These are phyloP conservation scores for Candida ortonii DNA, from an alignment of 805 yeast genomes.

Conservation along the genomic window DNA sequence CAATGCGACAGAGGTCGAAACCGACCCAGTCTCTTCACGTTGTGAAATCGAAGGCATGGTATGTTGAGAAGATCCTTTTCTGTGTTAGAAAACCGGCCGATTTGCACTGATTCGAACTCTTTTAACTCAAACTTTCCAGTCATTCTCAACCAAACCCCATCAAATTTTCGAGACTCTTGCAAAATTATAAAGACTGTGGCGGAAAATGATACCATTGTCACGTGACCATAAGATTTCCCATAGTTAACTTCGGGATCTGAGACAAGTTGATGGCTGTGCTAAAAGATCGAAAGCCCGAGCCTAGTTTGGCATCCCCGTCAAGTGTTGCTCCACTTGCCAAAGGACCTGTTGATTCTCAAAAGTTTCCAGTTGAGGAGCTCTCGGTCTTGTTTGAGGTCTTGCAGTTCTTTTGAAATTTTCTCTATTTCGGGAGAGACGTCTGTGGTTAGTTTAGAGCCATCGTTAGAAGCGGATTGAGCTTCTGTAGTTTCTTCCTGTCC, in stretches of 20 bases:
- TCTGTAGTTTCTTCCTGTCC: slow-evolving; percentile 1
- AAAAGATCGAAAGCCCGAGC: too few species aligned
- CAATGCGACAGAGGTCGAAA: slow-evolving; percentile 28
- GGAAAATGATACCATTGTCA: too few species aligned
- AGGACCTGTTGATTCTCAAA: slow-evolving; percentile 19
- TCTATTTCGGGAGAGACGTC: slow-evolving; percentile 1
- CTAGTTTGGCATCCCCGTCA: too few species aligned
- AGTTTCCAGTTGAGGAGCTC: slow-evolving; percentile 28
- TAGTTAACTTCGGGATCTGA: neutral
- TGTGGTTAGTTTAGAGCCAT: too few species aligned
- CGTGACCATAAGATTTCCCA: slow-evolving; percentile 10
- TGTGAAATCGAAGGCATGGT: slow-evolving; percentile 30
- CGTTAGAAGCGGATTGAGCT: neutral
- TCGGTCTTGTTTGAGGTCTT: slow-evolving; percentile 16
- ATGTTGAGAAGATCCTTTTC: too few species aligned
- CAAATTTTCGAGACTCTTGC: too few species aligned
- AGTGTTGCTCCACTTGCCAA: slow-evolving; percentile 13
- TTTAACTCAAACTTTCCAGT: neutral
- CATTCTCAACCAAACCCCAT: too few species aligned
- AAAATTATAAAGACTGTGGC: too few species aligned
- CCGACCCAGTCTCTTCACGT: slow-evolving; percentile 21
- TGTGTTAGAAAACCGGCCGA: neutral
- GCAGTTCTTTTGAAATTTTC: slow-evolving; percentile 2
- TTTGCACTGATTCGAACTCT: too few species aligned
- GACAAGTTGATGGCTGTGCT: too few species aligned